Evolutionary conservation across 305 asterid genomes (phyloP).

Genomic region (Fraxinus albicans): DNA sequence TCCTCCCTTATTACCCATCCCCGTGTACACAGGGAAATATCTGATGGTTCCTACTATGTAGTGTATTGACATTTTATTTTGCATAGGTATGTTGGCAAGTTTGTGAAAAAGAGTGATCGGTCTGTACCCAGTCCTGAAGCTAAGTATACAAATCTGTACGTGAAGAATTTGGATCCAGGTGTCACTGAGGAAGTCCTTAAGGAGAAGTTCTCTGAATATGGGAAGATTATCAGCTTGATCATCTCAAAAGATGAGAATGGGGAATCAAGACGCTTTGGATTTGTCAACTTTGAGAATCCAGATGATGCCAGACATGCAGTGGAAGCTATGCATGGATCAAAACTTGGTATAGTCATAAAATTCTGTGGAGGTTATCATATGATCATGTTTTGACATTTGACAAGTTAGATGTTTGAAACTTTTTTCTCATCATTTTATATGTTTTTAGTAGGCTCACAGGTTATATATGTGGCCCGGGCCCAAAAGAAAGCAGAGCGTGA

Average conservation of each 20-base stretch:
- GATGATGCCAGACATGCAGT: slow-evolving; percentile 74
- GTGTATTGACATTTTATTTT: slow-evolving; percentile 19
- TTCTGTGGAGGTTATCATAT: slow-evolving; percentile 9
- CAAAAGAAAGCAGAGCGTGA: slow-evolving; percentile 86
- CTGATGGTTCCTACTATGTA: background rate
- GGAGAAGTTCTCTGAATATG: slow-evolving; percentile 73
- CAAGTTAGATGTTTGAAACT: background rate
- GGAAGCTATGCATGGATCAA: slow-evolving; percentile 70
- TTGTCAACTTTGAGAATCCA: slow-evolving; percentile 78
- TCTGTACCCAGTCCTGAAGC: slow-evolving; percentile 46
- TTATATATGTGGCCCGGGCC: slow-evolving; percentile 77
- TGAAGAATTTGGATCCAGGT: slow-evolving; percentile 74
- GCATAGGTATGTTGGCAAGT: slow-evolving; percentile 71
- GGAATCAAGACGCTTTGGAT: slow-evolving; percentile 84
- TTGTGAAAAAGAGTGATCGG: slow-evolving; percentile 68
- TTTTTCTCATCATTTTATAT: slow-evolving; percentile 2
- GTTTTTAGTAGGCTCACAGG: slow-evolving; percentile 58
- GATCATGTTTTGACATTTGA: background rate
- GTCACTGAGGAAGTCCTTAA: slow-evolving; percentile 57
- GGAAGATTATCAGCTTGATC: slow-evolving; percentile 63
- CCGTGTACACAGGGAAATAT: background rate
- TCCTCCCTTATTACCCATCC: slow-evolving; percentile 11
- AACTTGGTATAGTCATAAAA: slow-evolving; percentile 51
- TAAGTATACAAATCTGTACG: slow-evolving; percentile 69
- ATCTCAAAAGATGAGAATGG: slow-evolving; percentile 69